A percentile compares a stretch with the other conserved stretches of the same genome.
Evolutionary conservation across 129 eudicot genomes (phyloP).

Genomic region (Cynara cardunculus): DNA sequence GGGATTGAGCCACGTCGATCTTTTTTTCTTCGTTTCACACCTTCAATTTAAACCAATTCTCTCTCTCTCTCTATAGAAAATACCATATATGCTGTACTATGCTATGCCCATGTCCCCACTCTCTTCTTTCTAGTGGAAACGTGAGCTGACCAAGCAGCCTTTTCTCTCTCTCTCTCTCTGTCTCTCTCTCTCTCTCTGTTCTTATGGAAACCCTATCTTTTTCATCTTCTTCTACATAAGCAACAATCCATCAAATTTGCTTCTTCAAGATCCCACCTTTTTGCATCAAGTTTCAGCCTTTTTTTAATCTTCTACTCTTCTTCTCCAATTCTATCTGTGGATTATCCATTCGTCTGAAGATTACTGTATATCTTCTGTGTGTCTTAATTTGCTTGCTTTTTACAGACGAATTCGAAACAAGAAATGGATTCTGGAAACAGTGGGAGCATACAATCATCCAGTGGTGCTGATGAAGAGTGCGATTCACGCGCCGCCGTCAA

Average conservation of each 20-base stretch:
- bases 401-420: background rate
- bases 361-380: background rate
- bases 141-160: slow-evolving; percentile 15
- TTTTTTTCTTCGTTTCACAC: slow-evolving; percentile 30
- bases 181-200: slow-evolving; percentile 8
- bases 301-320: too few relatives aligned
- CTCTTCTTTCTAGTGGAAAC: slow-evolving; percentile 30
- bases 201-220: slow-evolving; percentile 14
- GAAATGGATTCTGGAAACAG: slow-evolving; percentile 71
- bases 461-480: slow-evolving; percentile 64
- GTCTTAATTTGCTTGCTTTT: slow-evolving; percentile 4
- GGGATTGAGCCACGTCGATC: slow-evolving; percentile 7
- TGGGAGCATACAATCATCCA: slow-evolving; percentile 74
- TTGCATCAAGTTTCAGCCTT: background rate
- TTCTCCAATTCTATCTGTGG: too few relatives aligned
- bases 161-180: slow-evolving; percentile 9
- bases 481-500: slow-evolving; percentile 51
- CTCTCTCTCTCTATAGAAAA: background rate
- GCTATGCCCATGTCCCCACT: slow-evolving; percentile 27
- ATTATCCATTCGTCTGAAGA: background rate
- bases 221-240: background rate
- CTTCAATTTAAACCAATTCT: slow-evolving; percentile 9
- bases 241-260: slow-evolving; percentile 13
- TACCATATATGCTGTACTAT: slow-evolving; percentile 15
- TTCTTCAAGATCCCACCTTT: slow-evolving; percentile 18